A percentile compares a stretch with the other conserved stretches of the same genome.
phyloP scores from a whole-genome alignment of 306 rosid species.

The Boehmeria nivea region DNA sequence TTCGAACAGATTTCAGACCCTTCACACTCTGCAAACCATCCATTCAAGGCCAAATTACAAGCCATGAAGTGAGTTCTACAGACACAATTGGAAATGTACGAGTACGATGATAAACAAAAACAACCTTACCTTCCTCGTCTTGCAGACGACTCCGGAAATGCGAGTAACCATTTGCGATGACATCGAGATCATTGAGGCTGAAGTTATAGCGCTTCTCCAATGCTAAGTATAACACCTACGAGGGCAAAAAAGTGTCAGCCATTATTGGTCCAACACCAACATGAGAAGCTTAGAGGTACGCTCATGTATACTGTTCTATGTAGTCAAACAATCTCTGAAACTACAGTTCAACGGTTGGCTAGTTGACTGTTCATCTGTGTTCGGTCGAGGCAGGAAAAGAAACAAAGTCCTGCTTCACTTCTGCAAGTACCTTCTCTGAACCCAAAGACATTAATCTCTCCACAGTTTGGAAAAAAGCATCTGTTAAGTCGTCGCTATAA shows the following conservation, averaged over 20 bases:
- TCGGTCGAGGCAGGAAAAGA: conserved; percentile 7
- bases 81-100: background rate
- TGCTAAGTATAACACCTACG: conserved; percentile 65
- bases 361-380: background rate
- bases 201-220: conserved; percentile 89
- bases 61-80: background rate
- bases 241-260: too few species aligned
- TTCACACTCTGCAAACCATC: conserved; percentile 46
- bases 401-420: background rate
- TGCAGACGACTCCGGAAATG: conserved; percentile 62
- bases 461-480: conserved; percentile 65
- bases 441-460: conserved; percentile 65
- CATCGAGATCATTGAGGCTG: conserved; percentile 68
- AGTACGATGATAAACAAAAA: background rate
- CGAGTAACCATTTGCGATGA: conserved; percentile 74
- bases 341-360: background rate
- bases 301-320: background rate
- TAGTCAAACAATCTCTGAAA: conserved; percentile 1
- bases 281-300: background rate
- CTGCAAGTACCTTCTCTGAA: conserved; percentile 50
- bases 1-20: conserved; percentile 8
- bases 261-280: conserved; percentile 3
- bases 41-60: conserved; percentile 15
- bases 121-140: conserved; percentile 45
- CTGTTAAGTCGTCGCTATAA: conserved; percentile 75